phyloP scores from a whole-genome alignment of 768 basidiomycete genomes.

The Kockovaella imperatae region DNA sequence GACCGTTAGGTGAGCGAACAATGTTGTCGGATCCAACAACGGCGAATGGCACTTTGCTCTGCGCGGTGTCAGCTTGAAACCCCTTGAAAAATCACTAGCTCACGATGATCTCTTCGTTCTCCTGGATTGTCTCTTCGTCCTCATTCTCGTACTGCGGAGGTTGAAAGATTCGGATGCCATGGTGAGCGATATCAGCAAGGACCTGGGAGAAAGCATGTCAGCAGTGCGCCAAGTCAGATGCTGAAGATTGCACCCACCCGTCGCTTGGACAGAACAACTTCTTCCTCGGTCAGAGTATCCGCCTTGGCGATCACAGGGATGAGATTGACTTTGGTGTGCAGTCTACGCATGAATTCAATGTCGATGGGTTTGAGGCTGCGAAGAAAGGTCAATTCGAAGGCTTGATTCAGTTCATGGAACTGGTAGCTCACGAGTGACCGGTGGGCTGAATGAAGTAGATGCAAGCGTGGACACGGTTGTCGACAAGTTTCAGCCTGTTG shows the following conservation, averaged over 20 bases:
- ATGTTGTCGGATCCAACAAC: slow-evolving; percentile 87
- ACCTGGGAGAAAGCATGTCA: slow-evolving; percentile 52
- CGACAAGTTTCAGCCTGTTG: slow-evolving; percentile 83
- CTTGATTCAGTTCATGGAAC: background rate
- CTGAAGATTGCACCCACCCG: slow-evolving; percentile 51
- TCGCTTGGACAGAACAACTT: slow-evolving; percentile 84
- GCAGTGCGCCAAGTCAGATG: background rate
- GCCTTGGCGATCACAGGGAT: slow-evolving; percentile 98
- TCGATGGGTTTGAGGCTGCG: slow-evolving; percentile 92
- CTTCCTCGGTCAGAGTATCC: slow-evolving; percentile 95
- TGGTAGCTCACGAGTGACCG: slow-evolving; percentile 75
- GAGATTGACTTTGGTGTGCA: slow-evolving; percentile 95
- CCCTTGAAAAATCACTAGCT: slow-evolving; percentile 10
- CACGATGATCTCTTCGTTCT: slow-evolving; percentile 81
- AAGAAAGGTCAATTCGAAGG: background rate
- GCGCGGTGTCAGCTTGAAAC: slow-evolving; percentile 1
- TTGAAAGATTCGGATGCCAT: slow-evolving; percentile 96
- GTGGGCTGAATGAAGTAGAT: slow-evolving; percentile 99
- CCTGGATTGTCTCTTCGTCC: slow-evolving; percentile 94
- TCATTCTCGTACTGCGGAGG: slow-evolving; percentile 96
- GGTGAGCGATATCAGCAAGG: slow-evolving; percentile 82
- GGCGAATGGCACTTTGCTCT: slow-evolving; percentile 95
- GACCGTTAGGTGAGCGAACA: slow-evolving; percentile 76
- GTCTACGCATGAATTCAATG: slow-evolving; percentile 95
- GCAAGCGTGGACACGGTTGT: slow-evolving; percentile 97